Base-by-base conservation (phyloP, 805 yeast genomes). In the Saccharomyces paradoxus region DNA sequence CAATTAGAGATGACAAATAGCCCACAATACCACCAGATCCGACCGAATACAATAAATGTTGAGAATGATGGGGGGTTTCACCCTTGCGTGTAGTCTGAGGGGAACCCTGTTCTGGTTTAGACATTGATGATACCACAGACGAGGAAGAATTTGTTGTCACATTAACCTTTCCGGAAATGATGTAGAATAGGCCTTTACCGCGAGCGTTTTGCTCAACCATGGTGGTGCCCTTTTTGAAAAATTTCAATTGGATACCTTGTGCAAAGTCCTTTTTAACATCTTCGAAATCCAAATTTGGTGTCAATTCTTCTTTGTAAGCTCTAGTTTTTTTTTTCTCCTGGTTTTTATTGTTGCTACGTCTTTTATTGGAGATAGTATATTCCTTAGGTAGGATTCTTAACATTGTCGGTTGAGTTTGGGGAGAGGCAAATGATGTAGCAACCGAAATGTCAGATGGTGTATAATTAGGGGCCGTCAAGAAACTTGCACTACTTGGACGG, bases 11-110 rank as follows among this genome's bases (percentile, higher is more conserved):
- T 3, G 96, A 89, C 49, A 92, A 68, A 64, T 88, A 92, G 0
- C 98, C 98, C 0, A 92, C 95, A 14, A 92, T 68, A 3, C 94
- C 94, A 6, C 97, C 97, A 1, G 84, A 75, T 14, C 77, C 71
- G 1, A 89, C 83, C 0, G 82, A 77, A 60, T 83, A 84, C 1
- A 88, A 60, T 29, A 70, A 68, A 41, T 75, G 77, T 41, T 75
- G 77, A 4, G 53, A n/a, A 60, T 66, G 22, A 21, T 37, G 44
- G 4, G 44, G 7, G 1, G 17, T 37, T 9, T 62, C 60, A 10
- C 54, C 50, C 31, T 49, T 48, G 17, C 12, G 22, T 21, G 29
- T 8, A 22, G n/a, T 22, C 14, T 14, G 48, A 21, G 49, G 13
- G 6, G 29, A 13, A 12, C 21, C 29, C 24, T 53, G 54, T 46